These are phyloP conservation scores for Lupinus albus DNA, from an alignment of 306 rosid species.

Conservation along the genomic window DNA sequence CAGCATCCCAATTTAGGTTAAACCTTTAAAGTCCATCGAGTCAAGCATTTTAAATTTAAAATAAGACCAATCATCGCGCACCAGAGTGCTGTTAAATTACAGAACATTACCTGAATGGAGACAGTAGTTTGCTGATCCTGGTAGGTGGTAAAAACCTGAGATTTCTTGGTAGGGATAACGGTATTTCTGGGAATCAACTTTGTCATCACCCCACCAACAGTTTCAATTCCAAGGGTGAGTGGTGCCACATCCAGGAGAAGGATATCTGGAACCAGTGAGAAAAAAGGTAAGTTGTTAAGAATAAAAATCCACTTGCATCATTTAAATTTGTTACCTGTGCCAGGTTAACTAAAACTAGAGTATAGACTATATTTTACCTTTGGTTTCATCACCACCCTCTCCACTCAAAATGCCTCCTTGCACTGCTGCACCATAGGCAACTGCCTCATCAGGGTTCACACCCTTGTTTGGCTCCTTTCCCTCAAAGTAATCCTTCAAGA, in stretches of 20 bases:
- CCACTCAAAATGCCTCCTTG: conserved; percentile 99
- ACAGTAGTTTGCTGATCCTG: conserved; percentile 99
- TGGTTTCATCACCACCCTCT: conserved; percentile 96
- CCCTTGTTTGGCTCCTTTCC: conserved; percentile 99
- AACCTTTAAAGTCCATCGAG: neutral
- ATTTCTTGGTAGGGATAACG: conserved; percentile 97
- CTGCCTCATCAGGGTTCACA: conserved; percentile 98
- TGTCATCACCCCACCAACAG: conserved; percentile 99
- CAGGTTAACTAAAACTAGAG: neutral
- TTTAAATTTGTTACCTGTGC: neutral
- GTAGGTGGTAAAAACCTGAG: conserved; percentile 98
- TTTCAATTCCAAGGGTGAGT: conserved; percentile 97
- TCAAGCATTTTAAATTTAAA: conserved; percentile 1
- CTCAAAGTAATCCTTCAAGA: conserved; percentile 86
- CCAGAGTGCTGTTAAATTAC: neutral
- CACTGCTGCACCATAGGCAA: conserved; percentile 97
- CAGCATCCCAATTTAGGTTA: neutral
- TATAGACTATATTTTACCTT: conserved; percentile 60
- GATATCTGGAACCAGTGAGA: conserved; percentile 58
- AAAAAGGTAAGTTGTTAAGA: too few species aligned
- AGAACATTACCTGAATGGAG: conserved; percentile 81
- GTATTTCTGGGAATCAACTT: conserved; percentile 99
- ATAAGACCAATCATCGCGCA: neutral
- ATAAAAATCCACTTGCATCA: neutral
- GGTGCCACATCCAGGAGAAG: conserved; percentile 98